phyloP scores from a whole-genome alignment of 2,329 filamentous ascomycete genomes.

The Fusarium dimerum region DNA sequence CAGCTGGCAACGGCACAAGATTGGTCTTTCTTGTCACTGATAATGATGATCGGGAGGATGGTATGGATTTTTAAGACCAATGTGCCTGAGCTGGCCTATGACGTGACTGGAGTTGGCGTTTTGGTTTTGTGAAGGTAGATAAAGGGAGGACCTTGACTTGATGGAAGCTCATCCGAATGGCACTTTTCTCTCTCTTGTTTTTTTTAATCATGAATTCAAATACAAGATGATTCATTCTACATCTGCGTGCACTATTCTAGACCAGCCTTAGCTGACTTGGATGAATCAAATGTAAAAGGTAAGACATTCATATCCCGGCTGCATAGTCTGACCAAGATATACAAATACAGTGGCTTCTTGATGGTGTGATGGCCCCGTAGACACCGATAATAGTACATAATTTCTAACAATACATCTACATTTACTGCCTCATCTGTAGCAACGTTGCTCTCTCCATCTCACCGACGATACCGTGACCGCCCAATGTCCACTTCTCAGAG shows the following conservation, averaged over 20 bases:
- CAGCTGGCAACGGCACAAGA: slow-evolving; percentile 67
- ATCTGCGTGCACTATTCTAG: too few species aligned
- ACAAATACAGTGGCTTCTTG: slow-evolving; percentile 1
- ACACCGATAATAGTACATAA: slow-evolving; percentile 30
- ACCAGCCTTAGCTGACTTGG: too few species aligned
- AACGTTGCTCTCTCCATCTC: slow-evolving; percentile 75
- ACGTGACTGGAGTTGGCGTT: slow-evolving; percentile 34
- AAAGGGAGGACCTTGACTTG: slow-evolving; percentile 10
- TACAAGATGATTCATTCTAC: neutral
- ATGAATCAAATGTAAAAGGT: too few species aligned
- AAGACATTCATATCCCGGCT: too few species aligned
- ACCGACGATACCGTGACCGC: slow-evolving; percentile 78
- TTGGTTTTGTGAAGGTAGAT: slow-evolving; percentile 27
- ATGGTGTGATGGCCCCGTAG: slow-evolving; percentile 16
- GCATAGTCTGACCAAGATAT: neutral
- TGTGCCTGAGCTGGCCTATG: slow-evolving; percentile 20
- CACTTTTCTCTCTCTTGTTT: neutral
- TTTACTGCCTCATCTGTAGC: slow-evolving; percentile 49
- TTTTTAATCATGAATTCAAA: slow-evolving; percentile 5
- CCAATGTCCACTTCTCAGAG: slow-evolving; percentile 80
- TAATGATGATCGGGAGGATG: slow-evolving; percentile 50
- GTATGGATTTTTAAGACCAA: slow-evolving; percentile 42
- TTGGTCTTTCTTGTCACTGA: slow-evolving; percentile 69
- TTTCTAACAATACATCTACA: slow-evolving; percentile 33
- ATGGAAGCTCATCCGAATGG: slow-evolving; percentile 11